Conservation (phyloP, 257 asterid genomes). For the Fraxinus excelsior region DNA sequence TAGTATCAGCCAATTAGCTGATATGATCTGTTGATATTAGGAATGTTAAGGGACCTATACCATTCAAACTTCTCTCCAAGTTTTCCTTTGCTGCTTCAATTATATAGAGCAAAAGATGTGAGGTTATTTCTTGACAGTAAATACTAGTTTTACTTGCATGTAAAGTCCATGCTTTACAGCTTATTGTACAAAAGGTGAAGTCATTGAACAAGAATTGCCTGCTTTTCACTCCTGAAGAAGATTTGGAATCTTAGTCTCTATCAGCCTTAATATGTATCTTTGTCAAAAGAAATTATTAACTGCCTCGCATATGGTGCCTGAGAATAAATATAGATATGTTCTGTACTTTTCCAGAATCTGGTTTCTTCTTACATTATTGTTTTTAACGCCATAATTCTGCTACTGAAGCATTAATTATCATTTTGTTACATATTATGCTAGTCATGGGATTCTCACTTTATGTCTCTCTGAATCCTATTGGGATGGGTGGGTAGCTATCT, state of each 20-base stretch:
- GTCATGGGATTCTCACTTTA: neutral
- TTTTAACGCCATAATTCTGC: neutral
- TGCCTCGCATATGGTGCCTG: neutral
- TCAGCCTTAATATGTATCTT: neutral
- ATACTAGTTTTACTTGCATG: neutral
- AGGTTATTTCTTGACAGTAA: neutral
- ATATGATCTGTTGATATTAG: neutral
- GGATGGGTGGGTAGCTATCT: constrained; percentile 1
- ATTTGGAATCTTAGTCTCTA: neutral
- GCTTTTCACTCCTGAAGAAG: neutral
- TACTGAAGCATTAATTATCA: neutral
- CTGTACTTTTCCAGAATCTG: neutral
- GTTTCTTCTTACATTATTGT: neutral
- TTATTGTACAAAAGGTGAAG: neutral
- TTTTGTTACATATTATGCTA: constrained; percentile 4
- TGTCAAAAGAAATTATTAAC: neutral
- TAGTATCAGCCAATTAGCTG: neutral
- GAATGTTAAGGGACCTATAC: neutral
- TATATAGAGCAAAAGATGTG: neutral
- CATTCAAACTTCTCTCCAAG: neutral
- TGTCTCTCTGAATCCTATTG: neutral
- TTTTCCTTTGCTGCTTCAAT: neutral
- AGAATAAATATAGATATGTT: neutral
- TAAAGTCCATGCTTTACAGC: neutral
- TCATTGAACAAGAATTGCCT: neutral